These are phyloP conservation scores for Diaporthe eres DNA, from an alignment of 2,329 filamentous ascomycete genomes.

Conservation along the genomic window DNA sequence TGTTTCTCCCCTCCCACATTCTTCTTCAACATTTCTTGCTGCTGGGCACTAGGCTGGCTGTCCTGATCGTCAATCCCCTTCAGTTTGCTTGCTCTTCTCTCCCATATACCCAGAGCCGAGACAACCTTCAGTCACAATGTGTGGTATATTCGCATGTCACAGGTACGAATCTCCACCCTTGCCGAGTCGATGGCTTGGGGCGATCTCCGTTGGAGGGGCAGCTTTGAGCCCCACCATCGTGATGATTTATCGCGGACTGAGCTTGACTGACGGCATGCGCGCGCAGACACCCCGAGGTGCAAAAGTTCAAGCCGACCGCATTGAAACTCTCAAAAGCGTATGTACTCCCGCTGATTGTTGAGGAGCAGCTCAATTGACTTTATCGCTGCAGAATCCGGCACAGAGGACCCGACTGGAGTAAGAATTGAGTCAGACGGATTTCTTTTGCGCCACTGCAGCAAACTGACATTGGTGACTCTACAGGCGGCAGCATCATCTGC, in stretches of 20 bases:
- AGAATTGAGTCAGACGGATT: conserved; percentile 60
- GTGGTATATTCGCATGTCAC: conserved; percentile 97
- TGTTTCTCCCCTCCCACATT: conserved; percentile 20
- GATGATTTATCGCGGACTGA: conserved; percentile 36
- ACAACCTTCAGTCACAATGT: conserved; percentile 71
- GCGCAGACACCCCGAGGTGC: conserved; percentile 87
- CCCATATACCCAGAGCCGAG: not conserved
- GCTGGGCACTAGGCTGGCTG: conserved; percentile 13
- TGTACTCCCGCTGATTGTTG: conserved; percentile 54
- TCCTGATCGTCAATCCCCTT: conserved; percentile 4
- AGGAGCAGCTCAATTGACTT: conserved; percentile 55
- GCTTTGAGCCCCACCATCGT: conserved; percentile 47
- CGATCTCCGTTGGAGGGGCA: conserved; percentile 54
- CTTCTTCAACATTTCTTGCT: conserved; percentile 22
- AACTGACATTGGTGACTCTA: conserved; percentile 39
- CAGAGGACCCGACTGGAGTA: conserved; percentile 98
- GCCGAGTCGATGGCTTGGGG: conserved; percentile 45
- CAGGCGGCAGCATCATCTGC: conserved; percentile 88
- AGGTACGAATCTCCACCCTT: conserved; percentile 67
- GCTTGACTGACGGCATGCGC: conserved; percentile 44
- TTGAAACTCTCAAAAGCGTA: conserved; percentile 95
- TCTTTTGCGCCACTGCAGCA: conserved; percentile 39
- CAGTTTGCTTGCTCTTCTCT: not conserved
- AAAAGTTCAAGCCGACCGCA: conserved; percentile 95
- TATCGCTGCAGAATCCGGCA: conserved; percentile 81